Base-by-base conservation (phyloP, 345 rosid species). In the Eucalyptus globulus region DNA sequence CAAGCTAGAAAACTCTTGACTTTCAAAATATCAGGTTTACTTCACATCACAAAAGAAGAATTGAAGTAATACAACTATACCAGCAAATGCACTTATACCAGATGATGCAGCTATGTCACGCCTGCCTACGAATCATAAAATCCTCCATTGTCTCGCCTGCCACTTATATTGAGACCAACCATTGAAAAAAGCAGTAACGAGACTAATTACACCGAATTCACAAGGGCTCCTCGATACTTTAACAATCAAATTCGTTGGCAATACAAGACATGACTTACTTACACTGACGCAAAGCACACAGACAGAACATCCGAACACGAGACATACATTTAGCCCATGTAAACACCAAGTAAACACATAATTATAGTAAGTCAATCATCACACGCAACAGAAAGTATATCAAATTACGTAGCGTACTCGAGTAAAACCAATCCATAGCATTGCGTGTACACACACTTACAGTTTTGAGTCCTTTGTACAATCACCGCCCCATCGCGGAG, bases 401-500 rank as follows among this genome's bases (percentile, higher is more conserved):
- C 51, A 49, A 2, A 26, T 58, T 11, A 58, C 2, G 14, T 58
- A 11, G 12, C 13, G 11, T 58, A 24, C 12, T 58, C 14, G n/a
- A 58, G 65, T 26, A 58, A 58, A 58, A 58, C 3, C 12, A 40
- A 87, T 26, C 37, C 44, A 10, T 67, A 15, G 50, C n/a, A 27
- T n/a, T 53, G 40, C 37, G 9, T 13, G 45, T n/a, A 24, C 67
- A 67, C 49, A 86, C 45, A 50, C 91, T 50, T 88, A 90, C 98
- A 67, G 97, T 93, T 92, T 24, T 95, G 97, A 58, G 94, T 94
- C 92, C 96, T 94, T 89, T 98, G 97, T 43, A 98, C 87, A 21
- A 95, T 90, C 86, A 97, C 97, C 22, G 97, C 98, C 90, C 26
- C 85, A 50, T 91, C 93, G 15, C 90, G 90, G 67, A 97, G 94